Evolutionary conservation across 2,329 filamentous ascomycete genomes (phyloP).

Genomic region (Magnaporthales sp.): DNA sequence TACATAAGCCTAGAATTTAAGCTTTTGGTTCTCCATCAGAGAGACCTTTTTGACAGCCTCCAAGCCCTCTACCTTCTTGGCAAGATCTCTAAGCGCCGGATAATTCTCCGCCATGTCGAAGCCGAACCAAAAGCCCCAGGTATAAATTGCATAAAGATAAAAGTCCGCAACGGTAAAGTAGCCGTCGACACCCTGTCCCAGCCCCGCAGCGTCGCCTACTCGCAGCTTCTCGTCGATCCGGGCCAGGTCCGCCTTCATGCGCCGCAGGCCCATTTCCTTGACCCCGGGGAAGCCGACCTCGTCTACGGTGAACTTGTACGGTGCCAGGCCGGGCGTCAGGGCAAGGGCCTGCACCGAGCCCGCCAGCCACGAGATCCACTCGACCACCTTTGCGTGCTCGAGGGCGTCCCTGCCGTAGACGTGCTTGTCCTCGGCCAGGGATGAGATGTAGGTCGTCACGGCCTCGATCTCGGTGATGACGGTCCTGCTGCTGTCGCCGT

Average conservation of each 20-base stretch:
- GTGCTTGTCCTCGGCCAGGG: slow-evolving; percentile 10
- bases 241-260: slow-evolving; percentile 18
- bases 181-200: background rate
- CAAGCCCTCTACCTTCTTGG: background rate
- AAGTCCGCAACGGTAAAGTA: slow-evolving; percentile 5
- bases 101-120: background rate
- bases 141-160: background rate
- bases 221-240: slow-evolving; percentile 5
- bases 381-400: slow-evolving; percentile 16
- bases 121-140: background rate
- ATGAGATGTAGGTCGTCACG: slow-evolving; percentile 22
- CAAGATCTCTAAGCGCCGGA: background rate
- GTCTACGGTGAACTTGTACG: slow-evolving; percentile 17
- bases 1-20: too few species aligned
- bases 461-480: slow-evolving; percentile 24
- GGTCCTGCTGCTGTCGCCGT: background rate
- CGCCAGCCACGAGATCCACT: slow-evolving; percentile 25
- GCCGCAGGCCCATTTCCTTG: slow-evolving; percentile 9
- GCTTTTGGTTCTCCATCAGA: background rate
- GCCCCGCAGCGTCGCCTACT: slow-evolving; percentile 3
- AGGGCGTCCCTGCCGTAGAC: slow-evolving; percentile 15
- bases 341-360: slow-evolving; percentile 21
- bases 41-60: background rate
- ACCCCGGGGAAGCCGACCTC: slow-evolving; percentile 11
- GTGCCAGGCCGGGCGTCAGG: slow-evolving; percentile 17